phyloP scores from a whole-genome alignment of 2,329 filamentous ascomycete species.

The Curvularia eragrostidis region DNA sequence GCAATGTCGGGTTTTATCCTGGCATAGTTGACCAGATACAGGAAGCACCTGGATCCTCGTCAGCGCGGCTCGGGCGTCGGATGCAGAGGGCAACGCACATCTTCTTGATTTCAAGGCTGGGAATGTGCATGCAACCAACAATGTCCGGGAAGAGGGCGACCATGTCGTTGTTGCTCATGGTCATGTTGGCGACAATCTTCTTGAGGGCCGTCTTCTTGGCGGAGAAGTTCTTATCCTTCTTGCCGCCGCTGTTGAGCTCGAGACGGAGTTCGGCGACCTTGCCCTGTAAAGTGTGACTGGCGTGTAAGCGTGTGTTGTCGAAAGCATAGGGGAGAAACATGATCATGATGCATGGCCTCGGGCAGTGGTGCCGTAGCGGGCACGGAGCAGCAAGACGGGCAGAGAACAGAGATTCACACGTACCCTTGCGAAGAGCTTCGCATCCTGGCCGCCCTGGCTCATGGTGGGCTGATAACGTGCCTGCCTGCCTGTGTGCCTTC shows the following conservation, averaged over 20 bases:
- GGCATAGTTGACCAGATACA: slow-evolving; percentile 97
- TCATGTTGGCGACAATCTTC: slow-evolving; percentile 99
- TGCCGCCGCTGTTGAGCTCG: slow-evolving; percentile 90
- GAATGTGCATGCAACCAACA: slow-evolving; percentile 92
- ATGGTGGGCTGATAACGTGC: slow-evolving; percentile 55
- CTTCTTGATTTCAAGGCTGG: slow-evolving; percentile 98
- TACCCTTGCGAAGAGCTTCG: slow-evolving; percentile 99
- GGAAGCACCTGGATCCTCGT: slow-evolving; percentile 77
- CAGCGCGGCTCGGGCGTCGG: slow-evolving; percentile 31
- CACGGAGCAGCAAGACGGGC: slow-evolving; percentile 6
- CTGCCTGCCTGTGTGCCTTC: slow-evolving; percentile 36
- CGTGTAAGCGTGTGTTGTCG: slow-evolving; percentile 59
- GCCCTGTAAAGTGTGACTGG: slow-evolving; percentile 70
- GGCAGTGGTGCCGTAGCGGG: neutral
- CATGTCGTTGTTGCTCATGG: slow-evolving; percentile 99
- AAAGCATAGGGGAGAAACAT: slow-evolving; percentile 52
- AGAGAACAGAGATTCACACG: slow-evolving; percentile 49
- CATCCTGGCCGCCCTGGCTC: slow-evolving; percentile 83
- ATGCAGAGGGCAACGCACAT: slow-evolving; percentile 68
- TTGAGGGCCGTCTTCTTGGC: slow-evolving; percentile 98
- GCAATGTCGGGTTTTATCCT: slow-evolving; percentile 93
- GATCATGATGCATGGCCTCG: slow-evolving; percentile 23
- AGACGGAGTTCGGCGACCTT: slow-evolving; percentile 97
- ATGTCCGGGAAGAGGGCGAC: slow-evolving; percentile 95
- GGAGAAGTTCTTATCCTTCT: slow-evolving; percentile 97